Conservation (phyloP, 805 yeast species). For the Brettanomyces sp. region DNA sequence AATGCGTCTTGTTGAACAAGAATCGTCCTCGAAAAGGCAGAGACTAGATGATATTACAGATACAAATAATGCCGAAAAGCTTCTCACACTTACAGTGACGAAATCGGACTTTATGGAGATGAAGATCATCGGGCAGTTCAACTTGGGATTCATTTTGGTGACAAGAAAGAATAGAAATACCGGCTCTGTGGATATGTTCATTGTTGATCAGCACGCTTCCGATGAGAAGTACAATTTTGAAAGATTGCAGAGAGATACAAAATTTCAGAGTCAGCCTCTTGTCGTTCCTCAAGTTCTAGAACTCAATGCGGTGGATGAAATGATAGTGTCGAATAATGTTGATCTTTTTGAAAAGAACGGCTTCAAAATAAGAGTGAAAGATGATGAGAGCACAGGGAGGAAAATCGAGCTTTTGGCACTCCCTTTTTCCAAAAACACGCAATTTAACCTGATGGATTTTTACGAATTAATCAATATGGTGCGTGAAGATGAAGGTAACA, state of each 20-base stretch:
- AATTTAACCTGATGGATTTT: conserved; percentile 62
- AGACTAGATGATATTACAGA: conserved; percentile 35
- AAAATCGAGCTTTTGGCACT: conserved; percentile 48
- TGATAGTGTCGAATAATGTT: conserved; percentile 53
- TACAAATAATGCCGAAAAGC: conserved; percentile 44
- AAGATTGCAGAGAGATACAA: conserved; percentile 42
- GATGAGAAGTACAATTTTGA: conserved; percentile 95
- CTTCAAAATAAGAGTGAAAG: conserved; percentile 47
- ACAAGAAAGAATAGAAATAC: conserved; percentile 30
- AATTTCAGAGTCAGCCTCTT: conserved; percentile 60
- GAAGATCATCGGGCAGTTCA: conserved; percentile 88
- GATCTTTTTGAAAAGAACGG: conserved; percentile 66
- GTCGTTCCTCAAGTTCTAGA: conserved; percentile 52
- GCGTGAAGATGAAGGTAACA: conserved; percentile 43
- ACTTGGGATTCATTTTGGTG: conserved; percentile 86
- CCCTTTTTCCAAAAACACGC: conserved; percentile 64
- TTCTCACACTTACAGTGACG: conserved; percentile 49
- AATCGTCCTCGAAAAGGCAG: not conserved
- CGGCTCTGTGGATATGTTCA: conserved; percentile 52
- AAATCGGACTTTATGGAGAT: conserved; percentile 68
- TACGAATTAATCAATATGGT: conserved; percentile 67
- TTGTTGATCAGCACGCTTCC: conserved; percentile 95
- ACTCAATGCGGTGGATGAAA: conserved; percentile 69
- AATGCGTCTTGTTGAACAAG: not conserved
- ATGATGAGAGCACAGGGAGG: conserved; percentile 44